Evolutionary conservation across 169 alveolate species (phyloP).

Genomic region (Plasmodium reichenowi): DNA sequence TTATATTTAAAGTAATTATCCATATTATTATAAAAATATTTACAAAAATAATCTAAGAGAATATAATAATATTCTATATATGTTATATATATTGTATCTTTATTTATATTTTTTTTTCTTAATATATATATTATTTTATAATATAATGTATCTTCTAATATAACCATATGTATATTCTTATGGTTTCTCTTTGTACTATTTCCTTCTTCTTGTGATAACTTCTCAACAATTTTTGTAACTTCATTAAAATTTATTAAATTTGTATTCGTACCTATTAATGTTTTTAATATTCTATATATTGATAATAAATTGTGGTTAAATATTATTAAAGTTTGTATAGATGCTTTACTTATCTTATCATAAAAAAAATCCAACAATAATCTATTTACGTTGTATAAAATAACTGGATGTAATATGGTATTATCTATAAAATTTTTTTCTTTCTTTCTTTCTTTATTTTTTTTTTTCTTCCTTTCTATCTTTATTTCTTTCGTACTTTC

Average conservation of each 20-base stretch:
- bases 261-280: constrained; percentile 34
- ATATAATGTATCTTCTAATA: constrained; percentile 26
- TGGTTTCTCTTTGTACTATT: background rate
- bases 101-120: constrained; percentile 25
- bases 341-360: constrained; percentile 22
- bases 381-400: constrained; percentile 27
- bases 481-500: background rate
- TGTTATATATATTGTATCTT: constrained; percentile 19
- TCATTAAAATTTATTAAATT: constrained; percentile 29
- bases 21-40: constrained; percentile 31
- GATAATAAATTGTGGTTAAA: constrained; percentile 56
- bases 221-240: constrained; percentile 5
- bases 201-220: background rate
- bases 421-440: background rate
- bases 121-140: constrained; percentile 23
- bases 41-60: constrained; percentile 32
- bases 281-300: constrained; percentile 47
- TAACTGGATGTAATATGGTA: constrained; percentile 24
- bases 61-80: constrained; percentile 63
- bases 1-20: no score
- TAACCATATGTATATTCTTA: constrained; percentile 1
- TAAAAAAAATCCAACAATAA: constrained; percentile 32
- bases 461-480: background rate
- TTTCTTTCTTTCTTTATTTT: background rate
- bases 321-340: constrained; percentile 11